Base-by-base conservation (phyloP, 2,329 filamentous ascomycete species). In the Dothistroma pini region DNA sequence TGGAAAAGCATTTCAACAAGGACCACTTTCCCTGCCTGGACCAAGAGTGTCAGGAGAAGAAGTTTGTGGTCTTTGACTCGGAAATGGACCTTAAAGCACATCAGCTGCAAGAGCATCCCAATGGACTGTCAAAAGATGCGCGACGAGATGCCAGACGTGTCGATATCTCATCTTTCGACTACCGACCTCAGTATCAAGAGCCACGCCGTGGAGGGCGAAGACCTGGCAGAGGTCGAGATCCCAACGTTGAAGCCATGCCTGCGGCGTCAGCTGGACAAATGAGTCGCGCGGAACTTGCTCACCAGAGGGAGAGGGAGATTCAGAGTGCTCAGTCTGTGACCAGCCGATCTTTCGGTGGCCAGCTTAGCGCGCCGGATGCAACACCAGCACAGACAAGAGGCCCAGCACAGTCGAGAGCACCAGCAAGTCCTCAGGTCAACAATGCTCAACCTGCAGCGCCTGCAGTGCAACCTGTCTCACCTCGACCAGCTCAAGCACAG, bases 11-110 rank as follows among this genome's bases (percentile, higher is more conserved):
- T 76, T 97, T 97, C 74, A 84, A 85, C 64, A 88, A 88, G 67
- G 92, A 95, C 60, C 95, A 99, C 75, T 96, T 88, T 71, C 79
- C 93, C 0, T 99, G 95, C 72, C 76, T 85, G 7, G 92, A 99
- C 69, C 82, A 84, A 57, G 93, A 96, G 72, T 99, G 95, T 71
- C 74, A 95, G 71, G 95, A 97, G 69, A 96, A 96, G 84, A 97
- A 97, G 74, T 97, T 97, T 73, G 89, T 97, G 32, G 95, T 97
- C 0, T 99, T 99, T 69, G 91, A 91, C 58, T 93, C 92, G 0
- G 91, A 97, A 71, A 87, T 99, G 81, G 95, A 99, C 71, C 79
- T 99, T 52, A 96, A 97, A 75, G 95, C 89, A 2, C 95, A 99
- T 76, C 91, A 96, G 74, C 78, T 99, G 10, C 88, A 89, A 68